Evolutionary conservation across 1,284 basidiomycete genomes (phyloP), one percentile per base, ranked within the genome.

Genomic region (Athelia sp.): DNA sequence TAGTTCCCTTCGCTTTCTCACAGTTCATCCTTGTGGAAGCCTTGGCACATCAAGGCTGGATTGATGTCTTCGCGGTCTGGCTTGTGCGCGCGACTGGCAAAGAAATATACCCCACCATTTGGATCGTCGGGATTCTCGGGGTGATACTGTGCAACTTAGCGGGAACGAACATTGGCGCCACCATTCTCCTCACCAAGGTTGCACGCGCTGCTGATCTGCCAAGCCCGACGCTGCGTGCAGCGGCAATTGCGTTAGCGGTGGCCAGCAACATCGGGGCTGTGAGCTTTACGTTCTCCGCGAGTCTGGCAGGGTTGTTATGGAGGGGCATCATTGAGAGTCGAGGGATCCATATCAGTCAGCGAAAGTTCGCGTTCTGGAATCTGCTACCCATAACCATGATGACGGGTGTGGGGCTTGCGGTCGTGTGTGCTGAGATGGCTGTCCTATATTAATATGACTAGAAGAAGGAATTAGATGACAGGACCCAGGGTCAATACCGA

Each of bases 111-210:
- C 64, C 79, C 29, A 67, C 73, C 15, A 68, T 81, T 50, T 78
- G 81, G 81, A 52, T 86, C 24, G 62, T 82, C 13, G 81, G 81
- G 17, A 63, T 79, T 14, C 64, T 83, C 4, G 80, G 81, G 1
- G 85, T 93, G 42, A 61, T 94, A 23, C 73, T 94, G 14, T 97
- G 93, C 69, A 97, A 97, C 62, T 63, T 94, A 45, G 84, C 90
- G 19, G 94, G 94, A 0, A 98, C 95, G 10, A 98, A 98, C 65
- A 98, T 98, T 50, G 96, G 95, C 36, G 90, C 93, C 2, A 98
- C 95, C 0, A 96, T 99, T 61, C 76, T 99, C 23, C 79, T 98
- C 19, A 81, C 84, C 40, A 74, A 84, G 40, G 74, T 84, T 31
- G 58, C 67, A 32, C 53, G 61, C 18, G 67, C 63, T 18, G 67